Evolutionary conservation across 1,284 basidiomycete genomes (phyloP).

Genomic region (Boletus semigastroideus): DNA sequence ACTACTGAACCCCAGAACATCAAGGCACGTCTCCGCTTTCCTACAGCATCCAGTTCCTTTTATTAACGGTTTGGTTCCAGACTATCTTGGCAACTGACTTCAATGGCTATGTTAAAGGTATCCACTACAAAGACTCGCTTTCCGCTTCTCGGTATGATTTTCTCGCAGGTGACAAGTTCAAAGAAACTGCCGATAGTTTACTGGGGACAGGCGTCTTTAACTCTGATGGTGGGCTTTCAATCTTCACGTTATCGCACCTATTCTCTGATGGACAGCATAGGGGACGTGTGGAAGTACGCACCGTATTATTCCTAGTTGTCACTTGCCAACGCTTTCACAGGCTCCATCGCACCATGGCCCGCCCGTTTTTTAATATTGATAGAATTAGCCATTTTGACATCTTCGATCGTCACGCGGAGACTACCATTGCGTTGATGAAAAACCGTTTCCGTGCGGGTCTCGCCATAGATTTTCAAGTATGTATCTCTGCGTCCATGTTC

Average conservation of each 20-base stretch:
- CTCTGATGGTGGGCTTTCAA: slow-evolving; percentile 37
- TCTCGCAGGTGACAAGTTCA: slow-evolving; percentile 30
- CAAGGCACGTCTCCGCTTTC: slow-evolving; percentile 10
- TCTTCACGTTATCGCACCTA: background rate
- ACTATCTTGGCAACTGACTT: slow-evolving; percentile 44
- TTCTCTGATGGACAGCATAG: slow-evolving; percentile 19
- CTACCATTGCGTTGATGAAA: slow-evolving; percentile 35
- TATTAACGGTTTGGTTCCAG: slow-evolving; percentile 17
- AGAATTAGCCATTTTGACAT: slow-evolving; percentile 47
- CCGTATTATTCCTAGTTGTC: background rate
- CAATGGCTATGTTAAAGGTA: slow-evolving; percentile 43
- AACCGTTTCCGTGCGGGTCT: slow-evolving; percentile 34
- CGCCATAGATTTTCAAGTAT: slow-evolving; percentile 45
- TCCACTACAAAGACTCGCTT: background rate
- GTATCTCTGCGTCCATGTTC: background rate
- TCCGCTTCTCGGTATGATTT: slow-evolving; percentile 7
- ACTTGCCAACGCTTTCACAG: slow-evolving; percentile 16
- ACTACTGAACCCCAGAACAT: slow-evolving; percentile 36
- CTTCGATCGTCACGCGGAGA: slow-evolving; percentile 44
- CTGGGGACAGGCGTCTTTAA: slow-evolving; percentile 50
- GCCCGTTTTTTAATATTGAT: slow-evolving; percentile 47
- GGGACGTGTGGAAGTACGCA: slow-evolving; percentile 43
- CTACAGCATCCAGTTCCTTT: background rate
- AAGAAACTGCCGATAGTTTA: slow-evolving; percentile 31
- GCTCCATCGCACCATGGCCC: slow-evolving; percentile 46